A percentile compares a stretch with the other conserved stretches of the same genome.
phyloP scores from a whole-genome alignment of 78 protist species.

The Dictyostelium citrinum region DNA sequence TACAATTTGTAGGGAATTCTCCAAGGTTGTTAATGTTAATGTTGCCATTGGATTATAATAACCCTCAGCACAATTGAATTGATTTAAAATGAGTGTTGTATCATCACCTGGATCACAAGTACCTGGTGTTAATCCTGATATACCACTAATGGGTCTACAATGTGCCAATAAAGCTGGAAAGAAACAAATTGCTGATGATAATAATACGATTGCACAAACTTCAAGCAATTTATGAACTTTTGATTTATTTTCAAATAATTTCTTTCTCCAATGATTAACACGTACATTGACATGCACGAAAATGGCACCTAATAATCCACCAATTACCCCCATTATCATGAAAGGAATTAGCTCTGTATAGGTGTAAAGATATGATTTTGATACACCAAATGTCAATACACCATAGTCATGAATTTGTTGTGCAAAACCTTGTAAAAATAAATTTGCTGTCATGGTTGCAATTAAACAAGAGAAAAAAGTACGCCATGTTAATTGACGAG shows the following conservation, averaged over 20 bases:
- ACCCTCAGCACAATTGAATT: conserved; percentile 66
- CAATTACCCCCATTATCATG: conserved; percentile 78
- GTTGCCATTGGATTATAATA: conserved; percentile 88
- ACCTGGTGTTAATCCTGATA: not conserved
- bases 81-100: not conserved
- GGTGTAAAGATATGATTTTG: conserved; percentile 45
- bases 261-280: conserved; percentile 50
- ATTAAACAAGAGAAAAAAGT: conserved; percentile 82
- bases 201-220: not conserved
- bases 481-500: conserved; percentile 86
- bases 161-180: conserved; percentile 27
- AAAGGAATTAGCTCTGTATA: conserved; percentile 80
- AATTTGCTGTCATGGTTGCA: conserved; percentile 53
- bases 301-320: conserved; percentile 90
- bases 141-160: conserved; percentile 9
- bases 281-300: conserved; percentile 61
- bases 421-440: conserved; percentile 62
- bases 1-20: conserved; percentile 57
- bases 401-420: conserved; percentile 64
- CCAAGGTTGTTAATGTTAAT: conserved; percentile 74
- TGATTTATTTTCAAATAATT: not conserved
- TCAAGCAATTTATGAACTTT: not conserved
- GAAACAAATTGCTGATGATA: conserved; percentile 19
- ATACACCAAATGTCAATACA: conserved; percentile 68
- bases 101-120: conserved; percentile 9